phyloP scores from a whole-genome alignment of 495 filamentous ascomycete species.

The Neurospora pannonica region DNA sequence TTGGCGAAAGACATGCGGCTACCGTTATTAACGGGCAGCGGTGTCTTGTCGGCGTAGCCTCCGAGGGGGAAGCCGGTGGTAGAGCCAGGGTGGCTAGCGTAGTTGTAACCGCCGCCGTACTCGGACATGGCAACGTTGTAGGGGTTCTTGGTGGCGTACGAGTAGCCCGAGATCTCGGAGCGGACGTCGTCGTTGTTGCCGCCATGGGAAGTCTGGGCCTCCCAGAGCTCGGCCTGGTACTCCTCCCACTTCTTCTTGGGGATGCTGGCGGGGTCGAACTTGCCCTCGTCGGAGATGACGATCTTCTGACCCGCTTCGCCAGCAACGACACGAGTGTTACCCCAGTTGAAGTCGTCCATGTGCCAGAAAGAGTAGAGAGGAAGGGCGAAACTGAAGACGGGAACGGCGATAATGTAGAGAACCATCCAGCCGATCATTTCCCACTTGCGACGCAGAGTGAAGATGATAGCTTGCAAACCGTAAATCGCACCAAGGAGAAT shows the following conservation, averaged over 20 bases:
- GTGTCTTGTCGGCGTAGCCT: slow-evolving; percentile 14
- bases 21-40: slow-evolving; percentile 24
- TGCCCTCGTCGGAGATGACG: slow-evolving; percentile 93
- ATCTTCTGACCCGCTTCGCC: slow-evolving; percentile 89
- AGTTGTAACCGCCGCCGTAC: slow-evolving; percentile 36
- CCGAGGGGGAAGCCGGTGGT: slow-evolving; percentile 47
- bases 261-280: slow-evolving; percentile 88
- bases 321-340: slow-evolving; percentile 94
- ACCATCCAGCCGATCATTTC: slow-evolving; percentile 99
- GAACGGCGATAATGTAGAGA: slow-evolving; percentile 85
- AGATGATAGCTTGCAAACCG: slow-evolving; percentile 94
- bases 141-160: slow-evolving; percentile 72
- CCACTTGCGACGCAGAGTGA: slow-evolving; percentile 93
- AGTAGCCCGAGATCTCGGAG: slow-evolving; percentile 85
- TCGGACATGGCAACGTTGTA: slow-evolving; percentile 44
- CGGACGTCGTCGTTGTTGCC: slow-evolving; percentile 56
- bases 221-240: slow-evolving; percentile 96
- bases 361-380: slow-evolving; percentile 98
- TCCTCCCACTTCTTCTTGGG: slow-evolving; percentile 99
- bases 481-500: slow-evolving; percentile 89
- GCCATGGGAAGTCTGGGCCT: slow-evolving; percentile 57
- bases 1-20: slow-evolving; percentile 70
- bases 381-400: slow-evolving; percentile 82
- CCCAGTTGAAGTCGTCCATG: slow-evolving; percentile 99
- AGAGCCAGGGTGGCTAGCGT: slow-evolving; percentile 61